Base-by-base conservation (phyloP, 306 rosid genomes). In the Gynostemma pentaphyllum region DNA sequence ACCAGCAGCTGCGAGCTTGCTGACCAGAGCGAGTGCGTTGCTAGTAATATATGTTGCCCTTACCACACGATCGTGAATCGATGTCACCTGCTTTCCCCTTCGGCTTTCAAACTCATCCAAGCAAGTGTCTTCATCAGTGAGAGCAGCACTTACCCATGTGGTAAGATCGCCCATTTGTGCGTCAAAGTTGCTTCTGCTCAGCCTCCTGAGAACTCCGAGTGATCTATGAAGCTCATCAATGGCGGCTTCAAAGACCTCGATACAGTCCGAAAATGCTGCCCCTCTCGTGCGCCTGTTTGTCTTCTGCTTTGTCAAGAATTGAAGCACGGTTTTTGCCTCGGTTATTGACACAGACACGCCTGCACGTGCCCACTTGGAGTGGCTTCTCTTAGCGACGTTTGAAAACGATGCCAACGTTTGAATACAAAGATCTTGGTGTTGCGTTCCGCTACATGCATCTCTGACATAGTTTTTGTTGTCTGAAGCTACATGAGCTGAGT, bases 71-170 rank as follows among this genome's bases (percentile, higher is more conserved):
- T 32, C 74, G n/a, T 23, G 62, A 72, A 83, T 71, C 73, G 44
- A 67, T 32, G 56, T 66, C 28, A 69, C 50, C 16, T 45, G 51
- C 52, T 36, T 76, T 34, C 62, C 78, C 10, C 36, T 68, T 19
- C 45, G 30, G 39, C 76, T 75, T 68, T 72, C 74, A 45, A 87
- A 79, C 5, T 88, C 95, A 57, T 87, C 83, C 28, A 78, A 70
- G 69, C 89, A 82, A 41, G 89, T 87, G 32, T 77, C 75, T 55
- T 55, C 74, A 53, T 87, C 69, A 1, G 85, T 82, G 6, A 87
- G 81, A 2, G 87, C 82, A n/a, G 95, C 77, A 66, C 92, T 87
- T 2, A 85, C 64, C 95, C 95, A 87, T 37, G 95, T 76, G 2
- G 49, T 78, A 1, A 87, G 80, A 69, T 85, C 82, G 2, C 64